Conservation (phyloP, 345 rosid species). For the Triadica sebifera region DNA sequence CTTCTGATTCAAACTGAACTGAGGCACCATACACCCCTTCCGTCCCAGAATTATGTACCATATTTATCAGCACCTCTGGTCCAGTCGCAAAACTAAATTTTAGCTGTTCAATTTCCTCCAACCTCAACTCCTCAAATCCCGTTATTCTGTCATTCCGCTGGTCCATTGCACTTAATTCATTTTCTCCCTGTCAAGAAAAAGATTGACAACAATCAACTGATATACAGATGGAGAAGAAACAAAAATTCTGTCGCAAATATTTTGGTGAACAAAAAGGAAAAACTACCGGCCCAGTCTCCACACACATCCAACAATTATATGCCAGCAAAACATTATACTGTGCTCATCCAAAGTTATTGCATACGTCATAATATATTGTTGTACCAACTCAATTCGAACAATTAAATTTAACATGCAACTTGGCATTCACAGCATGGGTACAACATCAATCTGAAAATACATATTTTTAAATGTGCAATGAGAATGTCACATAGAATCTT, state of each 20-base stretch:
- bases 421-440: not conserved
- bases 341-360: not conserved
- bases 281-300: not conserved
- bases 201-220: conserved; percentile 8
- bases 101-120: conserved; percentile 46
- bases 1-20: conserved; percentile 38
- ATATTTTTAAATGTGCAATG: not conserved
- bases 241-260: not conserved
- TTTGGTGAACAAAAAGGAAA: not conserved
- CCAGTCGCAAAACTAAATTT: conserved; percentile 32
- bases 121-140: conserved; percentile 46
- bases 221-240: not conserved
- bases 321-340: not conserved
- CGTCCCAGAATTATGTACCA: conserved; percentile 29
- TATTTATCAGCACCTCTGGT: conserved; percentile 32
- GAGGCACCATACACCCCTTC: conserved; percentile 33
- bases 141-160: conserved; percentile 27
- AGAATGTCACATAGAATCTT: not conserved
- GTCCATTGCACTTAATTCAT: conserved; percentile 16
- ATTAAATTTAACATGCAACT: not conserved
- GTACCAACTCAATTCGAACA: not conserved
- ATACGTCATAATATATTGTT: not conserved
- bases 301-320: not conserved
- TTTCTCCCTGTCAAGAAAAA: conserved; percentile 43
- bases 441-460: not conserved